Base-by-base conservation (phyloP, 148 eudicot species). In the Cornus florida region DNA sequence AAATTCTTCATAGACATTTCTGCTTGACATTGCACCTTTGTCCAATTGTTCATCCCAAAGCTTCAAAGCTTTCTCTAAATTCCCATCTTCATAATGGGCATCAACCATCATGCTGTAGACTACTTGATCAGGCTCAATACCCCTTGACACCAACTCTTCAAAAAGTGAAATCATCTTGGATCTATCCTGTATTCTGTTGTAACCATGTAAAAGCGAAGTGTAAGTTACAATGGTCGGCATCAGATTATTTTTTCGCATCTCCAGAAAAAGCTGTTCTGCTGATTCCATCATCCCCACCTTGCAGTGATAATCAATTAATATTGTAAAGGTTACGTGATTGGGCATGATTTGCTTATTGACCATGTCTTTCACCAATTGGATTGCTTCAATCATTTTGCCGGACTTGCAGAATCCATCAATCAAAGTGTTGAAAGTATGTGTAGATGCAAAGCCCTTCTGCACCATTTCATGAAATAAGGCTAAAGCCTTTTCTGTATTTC, bases 321-420 rank as follows among this genome's bases (percentile, higher is more conserved):
- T 95, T 35, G 94, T 91, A 79, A 83, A 93, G 33, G 98, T 95
- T 23, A 90, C 86, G 78, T 88, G 82, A 85, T 83, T 85, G 9
- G 95, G 93, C 71, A 68, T 69, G 75, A 90, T 77, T 38, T 85
- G 72, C 75, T 82, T 84, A 67, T 72, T 77, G 33, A 33, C 57
- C 92, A 90, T 91, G 46, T 87, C 90, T 78, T 81, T 80, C 38
- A 94, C 72, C 81, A 91, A 78, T 75, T 81, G 77, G 16, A 80
- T 78, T 72, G 97, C 94, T 89, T 90, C 93, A 59, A 24, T 72
- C 71, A 90, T 77, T 50, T 82, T 82, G 78, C 92, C 88, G 35
- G 72, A 80, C 84, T 91, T 91, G 85, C 95, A 91, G 71, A 84
- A 86, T 78, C 94, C 90, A 80, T 86, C 92, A 72, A 95, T 86